Conservation (phyloP, 129 eudicot genomes). For the Flaveria linearis region DNA sequence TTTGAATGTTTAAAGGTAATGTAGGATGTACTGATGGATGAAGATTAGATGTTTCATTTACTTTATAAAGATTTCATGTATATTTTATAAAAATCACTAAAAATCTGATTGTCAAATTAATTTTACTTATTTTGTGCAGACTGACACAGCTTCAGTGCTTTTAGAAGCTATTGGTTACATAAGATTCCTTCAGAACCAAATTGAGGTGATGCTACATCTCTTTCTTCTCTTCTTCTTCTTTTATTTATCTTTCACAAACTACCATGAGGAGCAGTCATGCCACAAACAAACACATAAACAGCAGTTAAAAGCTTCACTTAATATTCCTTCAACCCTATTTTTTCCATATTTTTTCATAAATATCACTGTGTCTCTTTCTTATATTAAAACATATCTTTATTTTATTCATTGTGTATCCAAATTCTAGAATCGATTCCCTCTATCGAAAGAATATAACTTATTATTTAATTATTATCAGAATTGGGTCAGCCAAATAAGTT, state of each 20-base stretch:
- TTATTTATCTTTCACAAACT: constrained; percentile 45
- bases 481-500: neutral
- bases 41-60: neutral
- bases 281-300: constrained; percentile 33
- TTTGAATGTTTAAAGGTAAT: neutral
- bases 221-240: constrained; percentile 32
- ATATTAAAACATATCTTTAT: constrained; percentile 27
- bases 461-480: neutral
- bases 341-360: constrained; percentile 13
- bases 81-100: neutral
- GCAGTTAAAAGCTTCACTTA: constrained; percentile 27
- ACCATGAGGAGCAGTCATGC: constrained; percentile 43
- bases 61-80: neutral
- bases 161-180: constrained; percentile 94
- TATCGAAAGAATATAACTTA: constrained; percentile 10
- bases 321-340: constrained; percentile 30
- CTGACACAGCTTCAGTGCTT: constrained; percentile 97
- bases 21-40: neutral
- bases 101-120: neutral
- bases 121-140: constrained; percentile 49
- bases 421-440: constrained; percentile 28
- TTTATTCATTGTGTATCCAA: constrained; percentile 4
- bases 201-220: constrained; percentile 70
- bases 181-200: constrained; percentile 96
- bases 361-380: constrained; percentile 8